Conservation (phyloP, 768 basidiomycete species). For the Punctularia strigosozonata region DNA sequence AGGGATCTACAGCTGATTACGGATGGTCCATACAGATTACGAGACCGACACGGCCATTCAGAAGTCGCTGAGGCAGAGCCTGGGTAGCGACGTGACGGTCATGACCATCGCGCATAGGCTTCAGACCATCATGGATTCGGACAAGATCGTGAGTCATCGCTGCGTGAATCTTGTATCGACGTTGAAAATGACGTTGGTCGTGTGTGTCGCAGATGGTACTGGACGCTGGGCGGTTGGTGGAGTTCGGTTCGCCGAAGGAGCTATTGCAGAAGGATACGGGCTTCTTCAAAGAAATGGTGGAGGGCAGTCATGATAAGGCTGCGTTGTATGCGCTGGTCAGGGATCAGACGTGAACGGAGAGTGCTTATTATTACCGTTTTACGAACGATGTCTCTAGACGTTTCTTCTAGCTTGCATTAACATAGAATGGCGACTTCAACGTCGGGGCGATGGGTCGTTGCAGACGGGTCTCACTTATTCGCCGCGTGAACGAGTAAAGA, state of each 20-base stretch:
- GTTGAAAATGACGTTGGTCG: not conserved
- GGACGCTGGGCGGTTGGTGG: conserved; percentile 10
- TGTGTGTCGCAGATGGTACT: conserved; percentile 9
- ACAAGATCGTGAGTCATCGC: conserved; percentile 24
- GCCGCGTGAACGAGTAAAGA: no score
- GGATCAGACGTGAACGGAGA: not conserved
- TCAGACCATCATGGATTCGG: conserved; percentile 29
- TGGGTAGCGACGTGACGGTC: conserved; percentile 20
- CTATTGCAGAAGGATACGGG: not conserved
- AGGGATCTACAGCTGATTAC: no score
- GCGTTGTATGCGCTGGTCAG: not conserved
- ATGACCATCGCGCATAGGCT: conserved; percentile 29
- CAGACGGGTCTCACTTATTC: no score
- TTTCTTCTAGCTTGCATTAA: no score
- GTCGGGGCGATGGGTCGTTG: no score
- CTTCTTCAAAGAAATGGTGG: not conserved
- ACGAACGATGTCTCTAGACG: no score
- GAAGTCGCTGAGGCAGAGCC: conserved; percentile 20
- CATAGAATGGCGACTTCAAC: no score
- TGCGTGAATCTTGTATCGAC: not conserved
- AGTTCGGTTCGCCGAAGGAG: not conserved
- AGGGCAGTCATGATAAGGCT: not conserved
- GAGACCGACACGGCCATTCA: conserved; percentile 29
- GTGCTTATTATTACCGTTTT: no score
- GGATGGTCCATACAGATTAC: no score